A percentile compares a stretch with the other conserved stretches of the same genome.
Evolutionary conservation across 139 green algal species (phyloP).

Genomic region (Picocystis salinarum): DNA sequence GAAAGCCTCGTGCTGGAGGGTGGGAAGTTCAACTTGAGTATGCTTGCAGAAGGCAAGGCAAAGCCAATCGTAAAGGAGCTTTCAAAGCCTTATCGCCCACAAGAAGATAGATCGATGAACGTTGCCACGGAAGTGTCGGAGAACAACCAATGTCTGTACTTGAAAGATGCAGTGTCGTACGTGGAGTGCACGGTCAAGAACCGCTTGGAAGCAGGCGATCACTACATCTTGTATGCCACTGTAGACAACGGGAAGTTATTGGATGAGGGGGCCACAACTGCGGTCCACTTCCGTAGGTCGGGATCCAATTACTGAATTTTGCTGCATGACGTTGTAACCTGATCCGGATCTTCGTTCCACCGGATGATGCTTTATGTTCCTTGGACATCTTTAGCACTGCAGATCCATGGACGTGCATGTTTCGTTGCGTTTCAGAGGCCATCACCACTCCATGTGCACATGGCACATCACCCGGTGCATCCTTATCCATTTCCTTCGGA

Average conservation of each 20-base stretch:
- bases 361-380: too few species aligned
- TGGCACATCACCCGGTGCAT: too few species aligned
- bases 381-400: too few species aligned
- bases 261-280: too few species aligned
- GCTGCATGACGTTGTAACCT: too few species aligned
- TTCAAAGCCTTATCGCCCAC: slow-evolving; percentile 57
- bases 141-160: slow-evolving; percentile 23
- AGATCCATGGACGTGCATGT: too few species aligned
- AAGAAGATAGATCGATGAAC: slow-evolving; percentile 59
- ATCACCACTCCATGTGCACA: too few species aligned
- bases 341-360: too few species aligned
- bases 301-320: too few species aligned
- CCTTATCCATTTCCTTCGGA: too few species aligned
- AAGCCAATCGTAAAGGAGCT: slow-evolving; percentile 44
- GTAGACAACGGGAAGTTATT: slow-evolving; percentile 52
- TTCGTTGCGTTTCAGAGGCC: too few species aligned
- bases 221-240: slow-evolving; percentile 56
- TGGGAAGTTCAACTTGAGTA: slow-evolving; percentile 58
- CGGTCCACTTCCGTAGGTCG: too few species aligned
- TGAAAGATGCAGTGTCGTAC: slow-evolving; percentile 27
- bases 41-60: slow-evolving; percentile 47
- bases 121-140: slow-evolving; percentile 25
- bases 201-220: slow-evolving; percentile 65
- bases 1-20: slow-evolving; percentile 58
- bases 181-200: slow-evolving; percentile 40